Evolutionary conservation across 805 yeast species (phyloP).

Genomic region (Priceomyces melissophilus): DNA sequence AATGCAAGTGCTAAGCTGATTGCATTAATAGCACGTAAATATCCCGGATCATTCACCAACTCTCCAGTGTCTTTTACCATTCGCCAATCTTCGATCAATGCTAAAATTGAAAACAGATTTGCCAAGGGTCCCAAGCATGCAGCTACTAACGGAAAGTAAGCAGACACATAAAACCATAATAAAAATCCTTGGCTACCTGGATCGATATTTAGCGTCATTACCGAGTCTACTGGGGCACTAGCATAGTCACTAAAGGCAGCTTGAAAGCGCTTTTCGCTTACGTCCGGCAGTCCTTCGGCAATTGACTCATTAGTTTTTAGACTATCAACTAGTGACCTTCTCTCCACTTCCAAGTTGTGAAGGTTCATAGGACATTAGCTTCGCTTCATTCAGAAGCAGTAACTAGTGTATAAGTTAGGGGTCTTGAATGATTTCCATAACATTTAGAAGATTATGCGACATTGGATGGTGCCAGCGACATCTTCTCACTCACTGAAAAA

Average conservation of each 20-base stretch:
- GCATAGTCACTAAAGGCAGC: constrained; percentile 7
- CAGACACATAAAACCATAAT: constrained; percentile 64
- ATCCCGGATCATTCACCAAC: constrained; percentile 31
- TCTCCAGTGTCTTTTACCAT: constrained; percentile 18
- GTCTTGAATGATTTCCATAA: too few species aligned
- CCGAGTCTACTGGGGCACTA: constrained; percentile 28
- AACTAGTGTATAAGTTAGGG: too few species aligned
- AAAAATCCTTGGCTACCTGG: constrained; percentile 37
- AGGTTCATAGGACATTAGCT: too few species aligned
- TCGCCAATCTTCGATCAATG: constrained; percentile 70
- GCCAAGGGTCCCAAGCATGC: constrained; percentile 74
- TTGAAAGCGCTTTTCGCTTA: too few species aligned
- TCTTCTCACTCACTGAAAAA: too few species aligned
- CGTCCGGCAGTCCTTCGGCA: too few species aligned
- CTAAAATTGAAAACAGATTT: constrained; percentile 68
- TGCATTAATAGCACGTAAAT: constrained; percentile 56
- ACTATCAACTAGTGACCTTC: too few species aligned
- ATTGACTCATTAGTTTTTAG: too few species aligned
- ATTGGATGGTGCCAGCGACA: too few species aligned
- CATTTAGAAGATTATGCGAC: too few species aligned
- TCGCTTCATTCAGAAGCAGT: too few species aligned
- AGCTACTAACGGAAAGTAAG: constrained; percentile 70
- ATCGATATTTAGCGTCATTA: constrained; percentile 26
- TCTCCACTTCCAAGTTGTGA: too few species aligned
- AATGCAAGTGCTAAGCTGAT: constrained; percentile 63